Evolutionary conservation across 139 green algal species (phyloP).

Genomic region (Eudorina sp.): DNA sequence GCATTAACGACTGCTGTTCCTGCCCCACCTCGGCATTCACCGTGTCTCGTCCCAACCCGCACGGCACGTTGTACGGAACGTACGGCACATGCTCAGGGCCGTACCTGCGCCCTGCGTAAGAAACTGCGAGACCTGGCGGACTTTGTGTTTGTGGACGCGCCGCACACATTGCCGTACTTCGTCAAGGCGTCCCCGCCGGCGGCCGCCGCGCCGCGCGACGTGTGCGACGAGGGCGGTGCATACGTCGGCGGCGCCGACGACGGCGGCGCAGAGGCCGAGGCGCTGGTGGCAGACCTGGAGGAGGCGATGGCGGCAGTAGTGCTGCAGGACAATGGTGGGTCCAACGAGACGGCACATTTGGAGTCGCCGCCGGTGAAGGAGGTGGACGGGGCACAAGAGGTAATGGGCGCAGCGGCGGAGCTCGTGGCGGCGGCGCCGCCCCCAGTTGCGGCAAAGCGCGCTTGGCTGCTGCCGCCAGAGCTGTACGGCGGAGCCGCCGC

Average conservation of each 20-base stretch:
- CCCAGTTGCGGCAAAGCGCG: conserved; percentile 47
- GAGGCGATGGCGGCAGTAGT: too few species aligned
- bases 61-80: not conserved
- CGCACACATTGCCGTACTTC: conserved; percentile 79
- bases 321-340: too few species aligned
- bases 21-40: too few species aligned
- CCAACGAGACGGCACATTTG: too few species aligned
- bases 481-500: conserved; percentile 20
- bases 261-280: not conserved
- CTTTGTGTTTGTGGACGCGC: conserved; percentile 87
- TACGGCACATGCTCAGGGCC: conserved; percentile 67
- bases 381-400: too few species aligned
- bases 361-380: too few species aligned
- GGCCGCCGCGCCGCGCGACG: not conserved
- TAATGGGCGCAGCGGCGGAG: too few species aligned
- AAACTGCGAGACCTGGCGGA: conserved; percentile 75
- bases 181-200: not conserved
- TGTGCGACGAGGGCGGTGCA: not conserved
- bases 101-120: conserved; percentile 73
- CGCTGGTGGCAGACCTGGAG: too few species aligned
- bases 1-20: too few species aligned
- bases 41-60: too few species aligned
- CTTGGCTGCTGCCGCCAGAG: conserved; percentile 63
- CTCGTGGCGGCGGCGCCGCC: too few species aligned
- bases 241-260: not conserved